Base-by-base conservation (phyloP, 1,284 basidiomycete genomes). In the Xanthoconium separans region DNA sequence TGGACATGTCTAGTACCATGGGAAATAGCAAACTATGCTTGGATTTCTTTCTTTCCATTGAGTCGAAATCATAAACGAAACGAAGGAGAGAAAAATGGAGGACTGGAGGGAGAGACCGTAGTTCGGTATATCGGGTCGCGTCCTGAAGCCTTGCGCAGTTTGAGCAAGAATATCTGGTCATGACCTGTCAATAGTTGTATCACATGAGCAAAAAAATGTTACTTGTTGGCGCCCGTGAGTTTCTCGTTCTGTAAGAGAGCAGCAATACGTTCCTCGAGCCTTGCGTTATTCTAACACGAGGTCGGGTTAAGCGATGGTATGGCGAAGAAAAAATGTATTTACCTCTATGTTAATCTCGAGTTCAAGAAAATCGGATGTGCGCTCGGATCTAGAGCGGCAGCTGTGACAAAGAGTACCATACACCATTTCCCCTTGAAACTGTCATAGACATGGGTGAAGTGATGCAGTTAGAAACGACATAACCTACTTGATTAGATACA, bases 21-120 rank as follows among this genome's bases (percentile, higher is more conserved):
- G 93, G 93, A 69, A 93, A 96, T 12, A 77, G 73, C 46, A 96
- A 84, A 11, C 75, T 71, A 57, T 90, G 81, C 67, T 93, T 93
- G 53, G 84, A 89, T 73, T 97, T 96, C 71, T 85, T 90, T 56
- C 93, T 81, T 62, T 88, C 83, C 75, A 87, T 82, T 2, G 84
- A 83, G 18, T 79, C 70, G n/a, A 87, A 61, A 68, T 95, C 91
- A 64, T 89, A 97, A 27, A 91, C 84, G 70, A 97, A 97, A 18
- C 95, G 89, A 51, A 95, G 80, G 44, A 97, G 74, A 15, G 92
- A 93, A 62, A 97, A 89, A 70, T 97, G 91, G 1, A 97, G 77
- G 3, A 92, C 86, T 0, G 91, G 91, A 2, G 94, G 94, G 0
- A 95, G 77, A 47, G 77, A 67, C 16, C 77, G 78, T 12, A 93